Base-by-base conservation (phyloP, 768 basidiomycete species). In the Trametes coccinea region DNA sequence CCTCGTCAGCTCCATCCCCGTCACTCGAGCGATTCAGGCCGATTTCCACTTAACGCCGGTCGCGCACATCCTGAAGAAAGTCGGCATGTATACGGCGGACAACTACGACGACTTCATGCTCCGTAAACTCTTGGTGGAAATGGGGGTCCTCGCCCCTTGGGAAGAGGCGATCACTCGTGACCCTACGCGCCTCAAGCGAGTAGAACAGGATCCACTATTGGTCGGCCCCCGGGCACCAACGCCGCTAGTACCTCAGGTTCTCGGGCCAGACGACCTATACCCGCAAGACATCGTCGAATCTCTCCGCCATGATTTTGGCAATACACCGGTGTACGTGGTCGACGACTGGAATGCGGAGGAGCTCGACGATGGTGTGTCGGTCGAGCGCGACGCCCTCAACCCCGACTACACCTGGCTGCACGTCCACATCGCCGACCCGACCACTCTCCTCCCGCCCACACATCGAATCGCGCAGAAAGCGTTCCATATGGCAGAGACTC, bases 381-480 rank as follows among this genome's bases (percentile, higher is more conserved):
- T 98, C 33, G 91, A 96, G 64, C 70, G 75, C n/a, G 80, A 88
- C 34, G 78, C 82, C 4, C 75, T 75, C 3, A 85, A 90, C 50
- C 83, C 84, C 2, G 82, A 79, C 14, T 79, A 73, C 17, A 70
- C 75, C 47, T 98, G 97, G 96, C 71, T 96, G 10, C 95, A 98
- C 67, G 80, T 89, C 29, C 97, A 98, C 70, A 82, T 99, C 58
- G 95, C 97, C 9, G 97, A 99, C 72, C 95, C 95, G 0, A 93
- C 93, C 1, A 78, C 87, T 10, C 66, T 89, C 50, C 79, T 99
- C 29, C 88, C 87, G 17, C 90, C 90, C 0, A 80, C 79, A 1
- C 89, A 95, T 71, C 66, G 76, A 5, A 69, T 94, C 2, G 80
- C 89, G 0, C 74, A 78, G 30, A 73, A 78, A 4, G 95, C 95